Percentiles rank a stretch among this genome's conserved stretches.
Evolutionary conservation across 2,329 filamentous ascomycete genomes (phyloP).

Genomic region (Epichloe amarillans): DNA sequence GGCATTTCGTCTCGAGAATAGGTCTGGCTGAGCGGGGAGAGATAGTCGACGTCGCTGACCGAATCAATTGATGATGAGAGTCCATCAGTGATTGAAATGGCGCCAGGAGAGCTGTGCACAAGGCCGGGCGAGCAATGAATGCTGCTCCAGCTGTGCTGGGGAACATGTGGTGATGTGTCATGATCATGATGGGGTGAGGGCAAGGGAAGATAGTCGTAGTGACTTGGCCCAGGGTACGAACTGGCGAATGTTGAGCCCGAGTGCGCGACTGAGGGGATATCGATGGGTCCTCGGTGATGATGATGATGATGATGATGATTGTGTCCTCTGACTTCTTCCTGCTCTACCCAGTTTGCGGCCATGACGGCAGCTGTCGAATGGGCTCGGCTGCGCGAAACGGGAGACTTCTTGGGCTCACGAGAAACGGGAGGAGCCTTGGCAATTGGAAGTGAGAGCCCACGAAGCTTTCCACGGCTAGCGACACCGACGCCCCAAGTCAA

Average conservation of each 20-base stretch:
- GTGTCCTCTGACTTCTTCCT: conserved; percentile 20
- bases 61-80: conserved; percentile 44
- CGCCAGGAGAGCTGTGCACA: conserved; percentile 18
- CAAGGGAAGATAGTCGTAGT: conserved; percentile 38
- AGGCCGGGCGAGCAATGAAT: conserved; percentile 32
- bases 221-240: conserved; percentile 18
- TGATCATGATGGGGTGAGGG: conserved; percentile 24
- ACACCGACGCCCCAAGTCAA: conserved; percentile 95
- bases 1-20: conserved; percentile 45
- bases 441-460: conserved; percentile 67
- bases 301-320: conserved; percentile 7
- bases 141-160: conserved; percentile 31
- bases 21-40: conserved; percentile 45
- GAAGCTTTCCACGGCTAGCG: conserved; percentile 85
- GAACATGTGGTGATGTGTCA: conserved; percentile 26
- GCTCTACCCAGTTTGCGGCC: conserved; percentile 15
- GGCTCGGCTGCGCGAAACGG: conserved; percentile 29
- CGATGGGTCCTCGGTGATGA: conserved; percentile 18
- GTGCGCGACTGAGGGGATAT: conserved; percentile 20
- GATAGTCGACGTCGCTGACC: conserved; percentile 48
- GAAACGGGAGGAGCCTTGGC: conserved; percentile 46
- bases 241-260: conserved; percentile 31
- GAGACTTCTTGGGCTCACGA: conserved; percentile 33
- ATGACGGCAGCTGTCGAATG: conserved; percentile 27
- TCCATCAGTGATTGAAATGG: conserved; percentile 29